Base-by-base conservation (phyloP, 768 basidiomycete species). In the Neoboletus subvelutipes region DNA sequence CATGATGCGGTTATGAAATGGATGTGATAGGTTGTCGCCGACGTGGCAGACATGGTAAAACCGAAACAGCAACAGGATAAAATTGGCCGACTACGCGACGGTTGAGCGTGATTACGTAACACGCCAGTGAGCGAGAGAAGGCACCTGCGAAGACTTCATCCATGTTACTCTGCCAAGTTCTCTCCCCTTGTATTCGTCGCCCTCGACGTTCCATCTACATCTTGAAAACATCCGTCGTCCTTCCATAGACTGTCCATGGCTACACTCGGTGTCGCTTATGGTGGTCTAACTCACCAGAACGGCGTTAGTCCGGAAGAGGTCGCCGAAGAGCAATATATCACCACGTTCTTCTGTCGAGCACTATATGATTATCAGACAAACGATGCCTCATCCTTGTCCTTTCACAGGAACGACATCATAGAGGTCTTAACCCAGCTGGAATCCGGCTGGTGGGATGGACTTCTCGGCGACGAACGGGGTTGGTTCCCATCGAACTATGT, bases 401-500 rank as follows among this genome's bases (percentile, higher is more conserved):
- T 99, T 72, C 78, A 72, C 59, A 84, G 83, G 63, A 89, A 87
- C 61, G 94, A 98, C 68, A 82, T 98, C 63, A 97, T 99, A 62
- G 93, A 98, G 72, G 93, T 98, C 57, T 80, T 96, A 52, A 91
- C 89, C 12, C 88, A 87, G 64, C 85, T 98, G 53, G 90, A 92
- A 37, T 91, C 91, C 5, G 96, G 96, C 17, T 99, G 96, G 96
- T 98, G 95, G 97, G 96, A 99, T 71, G 96, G 96, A 5, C 77
- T 97, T 57, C 80, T 97, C 22, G 84, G 86, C 47, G 90, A 92
- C 53, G 88, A 90, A 71, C 85, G 96, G 50, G 96, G 96, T 55
- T 96, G 93, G 93, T 96, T 99, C 73, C 96, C 96, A 22, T 92
- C 90, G 63, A 99, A 98, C 76, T 98, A 97, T 76, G 94, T 97